Percentiles rank a stretch among this genome's conserved stretches.
Evolutionary conservation across 345 rosid genomes (phyloP).

Genomic region (Trapa incisa): DNA sequence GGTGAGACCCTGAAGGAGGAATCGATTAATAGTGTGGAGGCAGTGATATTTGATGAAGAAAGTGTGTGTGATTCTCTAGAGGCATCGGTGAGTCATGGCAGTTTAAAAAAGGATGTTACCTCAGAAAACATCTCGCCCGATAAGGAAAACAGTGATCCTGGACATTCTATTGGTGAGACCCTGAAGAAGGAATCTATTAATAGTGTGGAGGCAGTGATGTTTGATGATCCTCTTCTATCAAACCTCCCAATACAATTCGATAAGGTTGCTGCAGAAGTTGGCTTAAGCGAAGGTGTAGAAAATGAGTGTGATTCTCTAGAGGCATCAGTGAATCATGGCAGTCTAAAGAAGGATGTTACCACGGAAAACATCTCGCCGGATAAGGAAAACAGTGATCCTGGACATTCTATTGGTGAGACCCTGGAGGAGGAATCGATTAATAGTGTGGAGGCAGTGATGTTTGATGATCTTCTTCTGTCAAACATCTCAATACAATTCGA

Average conservation of each 20-base stretch:
- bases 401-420: conserved; percentile 6
- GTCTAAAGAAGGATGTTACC: conserved; percentile 15
- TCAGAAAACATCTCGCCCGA: conserved; percentile 13
- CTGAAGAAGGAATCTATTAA: conserved; percentile 14
- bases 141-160: conserved; percentile 13
- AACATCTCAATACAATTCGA: conserved; percentile 87
- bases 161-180: conserved; percentile 6
- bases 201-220: conserved; percentile 11
- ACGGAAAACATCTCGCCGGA: conserved; percentile 12
- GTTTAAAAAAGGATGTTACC: conserved; percentile 15
- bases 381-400: conserved; percentile 13
- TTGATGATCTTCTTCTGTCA: conserved; percentile 50
- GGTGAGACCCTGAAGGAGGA: conserved; percentile 14
- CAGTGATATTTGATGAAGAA: conserved; percentile 27
- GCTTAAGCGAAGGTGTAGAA: conserved; percentile 22
- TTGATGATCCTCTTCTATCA: conserved; percentile 50
- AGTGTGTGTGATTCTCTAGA: conserved; percentile 32
- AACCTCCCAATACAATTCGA: conserved; percentile 88
- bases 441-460: conserved; percentile 11
- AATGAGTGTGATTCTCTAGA: conserved; percentile 32
- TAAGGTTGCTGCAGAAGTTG: conserved; percentile 68
- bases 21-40: conserved; percentile 9
- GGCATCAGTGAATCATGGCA: conserved; percentile 20
- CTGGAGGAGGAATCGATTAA: conserved; percentile 13
- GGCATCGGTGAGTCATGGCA: conserved; percentile 19